These are phyloP conservation scores for Candida ipomoeae DNA, from an alignment of 805 yeast genomes.

Conservation along the genomic window DNA sequence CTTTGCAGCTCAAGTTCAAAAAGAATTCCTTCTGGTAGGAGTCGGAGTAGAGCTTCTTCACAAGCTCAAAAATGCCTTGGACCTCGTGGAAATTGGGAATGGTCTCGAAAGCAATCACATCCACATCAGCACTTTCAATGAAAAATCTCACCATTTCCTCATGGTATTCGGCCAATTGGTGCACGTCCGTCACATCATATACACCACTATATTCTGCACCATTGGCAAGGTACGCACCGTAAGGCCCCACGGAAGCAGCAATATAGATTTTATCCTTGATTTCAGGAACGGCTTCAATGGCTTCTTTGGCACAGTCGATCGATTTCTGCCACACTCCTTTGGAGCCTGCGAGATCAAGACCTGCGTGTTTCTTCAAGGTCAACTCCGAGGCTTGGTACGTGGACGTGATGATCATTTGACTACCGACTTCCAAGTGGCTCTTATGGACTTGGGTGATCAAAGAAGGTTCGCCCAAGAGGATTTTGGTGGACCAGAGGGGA, in stretches of 20 bases:
- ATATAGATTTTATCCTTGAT: conserved; percentile 23
- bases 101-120: conserved; percentile 66
- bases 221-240: conserved; percentile 63
- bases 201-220: conserved; percentile 75
- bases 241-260: conserved; percentile 73
- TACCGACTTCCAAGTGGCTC: conserved; percentile 16
- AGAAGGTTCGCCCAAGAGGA: conserved; percentile 16
- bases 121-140: conserved; percentile 40
- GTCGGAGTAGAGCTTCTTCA: conserved; percentile 25
- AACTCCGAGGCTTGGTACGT: conserved; percentile 18
- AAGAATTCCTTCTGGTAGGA: conserved; percentile 39
- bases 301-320: conserved; percentile 14
- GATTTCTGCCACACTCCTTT: conserved; percentile 15
- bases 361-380: conserved; percentile 14
- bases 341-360: conserved; percentile 9
- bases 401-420: conserved; percentile 18
- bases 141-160: conserved; percentile 40
- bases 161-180: conserved; percentile 49
- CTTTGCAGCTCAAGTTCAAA: conserved; percentile 34
- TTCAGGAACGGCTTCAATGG: conserved; percentile 1
- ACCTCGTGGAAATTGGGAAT: conserved; percentile 61
- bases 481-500: conserved; percentile 20
- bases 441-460: conserved; percentile 15
- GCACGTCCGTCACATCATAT: conserved; percentile 41
- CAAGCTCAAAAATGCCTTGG: conserved; percentile 41